Conservation (phyloP, 768 basidiomycete genomes). For the Tricholoma saponaceum region DNA sequence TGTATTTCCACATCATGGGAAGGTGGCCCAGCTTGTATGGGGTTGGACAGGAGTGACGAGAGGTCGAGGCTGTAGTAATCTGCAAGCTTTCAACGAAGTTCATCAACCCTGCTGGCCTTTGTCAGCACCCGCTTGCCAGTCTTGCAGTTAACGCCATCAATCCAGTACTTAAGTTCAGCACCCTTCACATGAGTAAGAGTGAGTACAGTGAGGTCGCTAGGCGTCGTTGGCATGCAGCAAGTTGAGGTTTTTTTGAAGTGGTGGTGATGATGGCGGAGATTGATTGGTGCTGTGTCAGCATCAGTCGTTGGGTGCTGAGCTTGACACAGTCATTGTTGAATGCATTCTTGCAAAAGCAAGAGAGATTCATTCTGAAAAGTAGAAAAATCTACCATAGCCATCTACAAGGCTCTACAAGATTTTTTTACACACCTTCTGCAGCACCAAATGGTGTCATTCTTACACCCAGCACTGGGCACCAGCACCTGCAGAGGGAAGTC, state of each 20-base stretch:
- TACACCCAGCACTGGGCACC: not conserved
- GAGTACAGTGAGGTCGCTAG: not conserved
- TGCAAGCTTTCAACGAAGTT: not conserved
- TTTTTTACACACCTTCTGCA: not conserved
- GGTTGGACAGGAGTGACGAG: no score
- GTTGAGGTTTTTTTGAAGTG: not conserved
- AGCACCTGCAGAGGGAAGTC: not conserved
- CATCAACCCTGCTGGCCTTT: not conserved
- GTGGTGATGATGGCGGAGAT: not conserved
- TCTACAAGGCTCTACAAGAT: no score
- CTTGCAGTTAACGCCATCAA: not conserved
- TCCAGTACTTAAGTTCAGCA: constrained; percentile 4
- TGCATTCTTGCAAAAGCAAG: not conserved
- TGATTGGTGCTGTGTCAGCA: not conserved
- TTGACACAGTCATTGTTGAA: not conserved
- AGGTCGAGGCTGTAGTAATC: no score
- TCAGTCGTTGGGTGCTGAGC: not conserved
- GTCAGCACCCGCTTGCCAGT: constrained; percentile 1
- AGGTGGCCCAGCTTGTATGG: no score
- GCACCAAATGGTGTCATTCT: not conserved
- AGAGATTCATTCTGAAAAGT: not conserved
- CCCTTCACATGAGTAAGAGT: constrained; percentile 8
- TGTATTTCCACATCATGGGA: no score
- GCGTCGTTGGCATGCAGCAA: constrained; percentile 1
- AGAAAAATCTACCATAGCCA: not conserved